These are phyloP conservation scores for Fusarium pseudograminearum DNA, from an alignment of 2,329 filamentous ascomycete species.

Conservation along the genomic window DNA sequence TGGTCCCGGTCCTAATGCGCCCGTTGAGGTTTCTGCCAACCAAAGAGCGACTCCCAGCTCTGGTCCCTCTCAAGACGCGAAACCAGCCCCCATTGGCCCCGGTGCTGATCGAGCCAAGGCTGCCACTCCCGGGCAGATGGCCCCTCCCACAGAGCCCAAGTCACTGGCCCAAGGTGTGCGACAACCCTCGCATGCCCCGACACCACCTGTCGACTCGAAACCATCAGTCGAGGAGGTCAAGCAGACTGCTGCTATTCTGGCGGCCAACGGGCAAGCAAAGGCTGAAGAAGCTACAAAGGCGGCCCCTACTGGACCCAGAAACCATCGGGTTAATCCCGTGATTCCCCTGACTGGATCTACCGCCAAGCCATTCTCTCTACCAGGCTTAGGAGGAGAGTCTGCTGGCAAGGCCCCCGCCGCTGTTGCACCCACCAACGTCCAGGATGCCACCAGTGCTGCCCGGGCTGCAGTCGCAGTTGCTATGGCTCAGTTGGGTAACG, in stretches of 20 bases:
- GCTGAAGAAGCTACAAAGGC: constrained; percentile 53
- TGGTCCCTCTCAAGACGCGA: constrained; percentile 53
- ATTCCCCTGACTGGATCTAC: constrained; percentile 69
- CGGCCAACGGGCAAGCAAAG: constrained; percentile 54
- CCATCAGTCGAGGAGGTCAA: constrained; percentile 64
- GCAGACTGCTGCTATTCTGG: constrained; percentile 58
- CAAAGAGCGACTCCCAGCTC: constrained; percentile 64
- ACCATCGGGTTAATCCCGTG: constrained; percentile 71
- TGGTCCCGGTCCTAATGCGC: constrained; percentile 47
- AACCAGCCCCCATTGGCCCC: constrained; percentile 66
- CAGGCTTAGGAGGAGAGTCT: constrained; percentile 49
- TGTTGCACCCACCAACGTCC: constrained; percentile 58
- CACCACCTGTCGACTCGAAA: constrained; percentile 76
- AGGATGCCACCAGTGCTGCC: constrained; percentile 79
- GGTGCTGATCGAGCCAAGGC: constrained; percentile 62
- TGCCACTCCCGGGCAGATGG: constrained; percentile 59
- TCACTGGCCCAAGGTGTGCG: constrained; percentile 59
- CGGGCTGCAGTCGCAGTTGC: constrained; percentile 83
- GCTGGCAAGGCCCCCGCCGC: constrained; percentile 54
- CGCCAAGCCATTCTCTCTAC: constrained; percentile 55
- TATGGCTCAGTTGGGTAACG: constrained; percentile 75
- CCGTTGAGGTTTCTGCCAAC: constrained; percentile 69
- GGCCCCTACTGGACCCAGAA: constrained; percentile 63
- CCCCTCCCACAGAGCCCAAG: constrained; percentile 67
- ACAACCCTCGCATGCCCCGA: constrained; percentile 65